Evolutionary conservation across 768 basidiomycete species (phyloP).

Genomic region (Leccinum fibrillosum): DNA sequence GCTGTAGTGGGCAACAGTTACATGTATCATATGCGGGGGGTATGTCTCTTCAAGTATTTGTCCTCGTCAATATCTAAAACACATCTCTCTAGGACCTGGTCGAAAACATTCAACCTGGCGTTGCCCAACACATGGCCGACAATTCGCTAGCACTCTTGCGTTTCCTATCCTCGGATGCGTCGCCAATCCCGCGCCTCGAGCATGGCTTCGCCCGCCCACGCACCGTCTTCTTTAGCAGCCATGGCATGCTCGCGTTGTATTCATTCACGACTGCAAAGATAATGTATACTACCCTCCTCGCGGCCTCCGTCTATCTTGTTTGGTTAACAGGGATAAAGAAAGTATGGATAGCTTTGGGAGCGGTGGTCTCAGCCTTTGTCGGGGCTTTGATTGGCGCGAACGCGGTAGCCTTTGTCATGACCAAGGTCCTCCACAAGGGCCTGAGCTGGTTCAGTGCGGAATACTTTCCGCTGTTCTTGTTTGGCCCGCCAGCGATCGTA

Average conservation of each 20-base stretch:
- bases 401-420: constrained; percentile 67
- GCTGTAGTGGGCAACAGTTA: constrained; percentile 91
- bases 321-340: constrained; percentile 28
- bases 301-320: constrained; percentile 45
- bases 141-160: constrained; percentile 78
- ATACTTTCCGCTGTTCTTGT: constrained; percentile 61
- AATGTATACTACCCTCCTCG: constrained; percentile 53
- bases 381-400: constrained; percentile 68
- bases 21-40: constrained; percentile 90
- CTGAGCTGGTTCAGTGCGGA: constrained; percentile 88
- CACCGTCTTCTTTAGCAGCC: constrained; percentile 75
- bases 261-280: constrained; percentile 68
- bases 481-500: constrained; percentile 68
- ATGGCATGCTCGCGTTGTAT: constrained; percentile 70
- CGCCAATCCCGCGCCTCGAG: constrained; percentile 65
- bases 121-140: constrained; percentile 87
- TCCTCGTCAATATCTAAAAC: background rate
- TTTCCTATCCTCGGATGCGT: constrained; percentile 66
- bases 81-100: constrained; percentile 53
- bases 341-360: constrained; percentile 40
- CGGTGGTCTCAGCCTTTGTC: constrained; percentile 48
- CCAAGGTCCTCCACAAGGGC: constrained; percentile 53
- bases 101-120: constrained; percentile 81
- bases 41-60: constrained; percentile 23
- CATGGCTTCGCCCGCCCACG: constrained; percentile 47